A percentile compares a stretch with the other conserved stretches of the same genome.
phyloP scores from a whole-genome alignment of 306 rosid genomes.

The Fagus crenata region DNA sequence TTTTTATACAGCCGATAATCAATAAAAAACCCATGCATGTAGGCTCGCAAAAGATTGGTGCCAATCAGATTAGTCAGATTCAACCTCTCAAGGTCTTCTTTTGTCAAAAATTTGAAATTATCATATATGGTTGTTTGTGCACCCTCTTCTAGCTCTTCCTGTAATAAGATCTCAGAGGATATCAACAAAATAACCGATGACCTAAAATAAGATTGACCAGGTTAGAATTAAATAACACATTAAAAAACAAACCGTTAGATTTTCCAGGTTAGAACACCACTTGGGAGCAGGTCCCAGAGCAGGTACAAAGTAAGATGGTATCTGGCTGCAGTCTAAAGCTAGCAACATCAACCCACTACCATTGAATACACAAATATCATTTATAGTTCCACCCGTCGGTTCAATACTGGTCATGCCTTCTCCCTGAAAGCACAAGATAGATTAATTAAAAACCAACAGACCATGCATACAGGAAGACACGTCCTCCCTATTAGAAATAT shows the following conservation, averaged over 20 bases:
- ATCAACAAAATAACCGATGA: constrained; percentile 2
- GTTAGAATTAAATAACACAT: not conserved
- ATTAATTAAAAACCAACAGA: constrained; percentile 6
- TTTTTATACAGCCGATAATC: constrained; percentile 66
- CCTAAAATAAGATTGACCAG: constrained; percentile 22
- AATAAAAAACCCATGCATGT: constrained; percentile 86
- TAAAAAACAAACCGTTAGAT: constrained; percentile 65
- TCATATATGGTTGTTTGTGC: constrained; percentile 74
- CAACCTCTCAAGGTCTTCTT: constrained; percentile 83
- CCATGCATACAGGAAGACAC: not conserved
- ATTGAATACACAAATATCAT: constrained; percentile 74
- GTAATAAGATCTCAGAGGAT: constrained; percentile 25
- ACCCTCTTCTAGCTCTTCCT: constrained; percentile 87
- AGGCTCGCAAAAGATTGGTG: constrained; percentile 72
- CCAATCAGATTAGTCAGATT: constrained; percentile 78
- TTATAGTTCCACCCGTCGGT: constrained; percentile 72
- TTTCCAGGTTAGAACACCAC: constrained; percentile 88
- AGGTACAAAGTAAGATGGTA: constrained; percentile 88
- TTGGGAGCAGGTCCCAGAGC: constrained; percentile 97
- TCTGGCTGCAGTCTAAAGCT: constrained; percentile 83
- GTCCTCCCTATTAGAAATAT: constrained; percentile 15
- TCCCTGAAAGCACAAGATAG: constrained; percentile 53
- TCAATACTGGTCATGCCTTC: constrained; percentile 95
- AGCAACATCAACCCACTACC: constrained; percentile 87
- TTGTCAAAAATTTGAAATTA: constrained; percentile 73